Evolutionary conservation across 208 protist species (phyloP).

Genomic region (Angomonas deanei): DNA sequence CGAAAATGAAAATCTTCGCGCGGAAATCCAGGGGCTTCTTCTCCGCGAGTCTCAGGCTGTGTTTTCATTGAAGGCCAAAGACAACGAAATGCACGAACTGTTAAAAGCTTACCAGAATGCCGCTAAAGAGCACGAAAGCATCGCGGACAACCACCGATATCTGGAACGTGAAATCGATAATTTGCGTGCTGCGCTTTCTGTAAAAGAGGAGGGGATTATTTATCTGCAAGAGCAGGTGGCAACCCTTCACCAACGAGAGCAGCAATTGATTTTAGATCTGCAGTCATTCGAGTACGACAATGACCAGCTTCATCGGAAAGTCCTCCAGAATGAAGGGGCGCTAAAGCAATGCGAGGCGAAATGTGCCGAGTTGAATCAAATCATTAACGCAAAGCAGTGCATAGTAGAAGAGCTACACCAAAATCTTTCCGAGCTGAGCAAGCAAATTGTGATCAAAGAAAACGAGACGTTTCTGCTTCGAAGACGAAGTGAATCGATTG

Average conservation of each 20-base stretch:
- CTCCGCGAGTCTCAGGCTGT: constrained; percentile 44
- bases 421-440: constrained; percentile 70
- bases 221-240: constrained; percentile 73
- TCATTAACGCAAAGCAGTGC: constrained; percentile 46
- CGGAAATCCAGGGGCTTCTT: constrained; percentile 44
- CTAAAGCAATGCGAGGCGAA: constrained; percentile 31
- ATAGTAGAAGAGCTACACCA: constrained; percentile 72
- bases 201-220: constrained; percentile 66
- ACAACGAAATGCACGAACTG: constrained; percentile 70
- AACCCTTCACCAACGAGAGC: constrained; percentile 62
- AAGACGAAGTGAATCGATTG: constrained; percentile 45
- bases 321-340: constrained; percentile 42
- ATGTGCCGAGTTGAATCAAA: constrained; percentile 44
- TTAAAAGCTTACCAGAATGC: constrained; percentile 67
- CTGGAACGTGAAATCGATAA: constrained; percentile 73
- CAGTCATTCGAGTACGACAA: constrained; percentile 82
- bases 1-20: constrained; percentile 65
- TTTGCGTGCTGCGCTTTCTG: constrained; percentile 47
- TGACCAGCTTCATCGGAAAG: constrained; percentile 54
- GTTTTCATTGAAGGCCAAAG: constrained; percentile 67
- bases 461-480: constrained; percentile 72
- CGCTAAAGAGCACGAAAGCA: constrained; percentile 51
- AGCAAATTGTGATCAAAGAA: constrained; percentile 72
- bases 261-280: constrained; percentile 73
- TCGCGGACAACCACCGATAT: constrained; percentile 39